A percentile compares a stretch with the other conserved stretches of the same genome.
These are phyloP conservation scores for Erodium moschatum DNA, from an alignment of 441 rosid species.

Conservation along the genomic window DNA sequence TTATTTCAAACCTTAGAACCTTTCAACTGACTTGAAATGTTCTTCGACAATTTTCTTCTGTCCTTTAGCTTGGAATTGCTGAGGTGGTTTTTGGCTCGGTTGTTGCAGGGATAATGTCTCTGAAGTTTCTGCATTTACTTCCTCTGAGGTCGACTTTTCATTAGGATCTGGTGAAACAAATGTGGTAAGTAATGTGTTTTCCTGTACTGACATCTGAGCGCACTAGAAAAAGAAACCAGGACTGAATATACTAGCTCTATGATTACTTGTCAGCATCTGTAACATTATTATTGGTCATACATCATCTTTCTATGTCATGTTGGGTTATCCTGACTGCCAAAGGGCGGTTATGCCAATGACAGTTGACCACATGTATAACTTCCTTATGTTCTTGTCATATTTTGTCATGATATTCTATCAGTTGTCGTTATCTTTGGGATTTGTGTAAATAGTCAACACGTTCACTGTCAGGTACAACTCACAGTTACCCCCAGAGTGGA, in stretches of 20 bases:
- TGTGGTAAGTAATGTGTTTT: slow-evolving; percentile 42
- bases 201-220: slow-evolving; percentile 2
- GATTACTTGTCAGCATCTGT: background rate
- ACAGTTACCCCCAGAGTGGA: slow-evolving; percentile 72
- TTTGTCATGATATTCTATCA: background rate
- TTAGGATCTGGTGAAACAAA: slow-evolving; percentile 56
- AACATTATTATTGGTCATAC: background rate
- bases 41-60: slow-evolving; percentile 3
- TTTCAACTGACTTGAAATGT: background rate
- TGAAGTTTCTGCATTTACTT: slow-evolving; percentile 41
- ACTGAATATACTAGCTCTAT: background rate
- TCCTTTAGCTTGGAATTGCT: slow-evolving; percentile 14
- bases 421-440: slow-evolving; percentile 12
- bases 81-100: slow-evolving; percentile 18
- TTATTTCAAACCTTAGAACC: slow-evolving; percentile 6
- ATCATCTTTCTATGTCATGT: slow-evolving; percentile 5
- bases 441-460: slow-evolving; percentile 6
- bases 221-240: slow-evolving; percentile 6
- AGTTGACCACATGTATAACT: slow-evolving; percentile 9
- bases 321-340: slow-evolving; percentile 3
- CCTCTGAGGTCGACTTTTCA: slow-evolving; percentile 58
- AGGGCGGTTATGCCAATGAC: background rate
- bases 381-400: background rate
- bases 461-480: slow-evolving; percentile 61
- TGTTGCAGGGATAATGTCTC: slow-evolving; percentile 44